These are phyloP conservation scores for Amanita exitialis DNA, from an alignment of 768 basidiomycete genomes.

Conservation along the genomic window DNA sequence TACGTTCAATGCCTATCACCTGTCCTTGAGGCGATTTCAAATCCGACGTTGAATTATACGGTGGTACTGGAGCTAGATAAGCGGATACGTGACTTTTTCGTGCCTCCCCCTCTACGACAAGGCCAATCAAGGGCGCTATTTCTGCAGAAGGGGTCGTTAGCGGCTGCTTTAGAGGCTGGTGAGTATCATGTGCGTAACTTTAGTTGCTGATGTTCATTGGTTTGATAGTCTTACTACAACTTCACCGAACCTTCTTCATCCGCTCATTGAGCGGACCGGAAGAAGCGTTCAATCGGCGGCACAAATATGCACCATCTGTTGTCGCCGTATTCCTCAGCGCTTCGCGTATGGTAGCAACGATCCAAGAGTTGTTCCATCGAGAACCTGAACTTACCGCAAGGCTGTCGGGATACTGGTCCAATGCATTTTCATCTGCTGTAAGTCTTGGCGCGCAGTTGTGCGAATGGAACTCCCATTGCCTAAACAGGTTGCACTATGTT, in stretches of 20 bases:
- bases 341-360: constrained; percentile 49
- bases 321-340: constrained; percentile 60
- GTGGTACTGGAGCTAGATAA: constrained; percentile 47
- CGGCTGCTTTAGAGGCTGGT: constrained; percentile 57
- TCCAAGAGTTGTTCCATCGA: constrained; percentile 43
- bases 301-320: constrained; percentile 61
- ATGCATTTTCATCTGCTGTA: constrained; percentile 43
- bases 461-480: neutral
- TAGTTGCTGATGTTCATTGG: neutral
- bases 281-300: constrained; percentile 47
- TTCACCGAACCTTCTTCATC: constrained; percentile 62
- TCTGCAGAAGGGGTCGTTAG: constrained; percentile 51
- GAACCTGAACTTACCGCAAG: constrained; percentile 52
- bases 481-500: constrained; percentile 36
- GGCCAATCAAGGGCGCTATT: constrained; percentile 35
- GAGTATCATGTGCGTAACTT: constrained; percentile 8
- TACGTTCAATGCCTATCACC: constrained; percentile 51
- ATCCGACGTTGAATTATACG: constrained; percentile 39
- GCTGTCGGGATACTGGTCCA: constrained; percentile 43
- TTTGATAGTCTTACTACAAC: constrained; percentile 46
- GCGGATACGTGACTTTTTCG: constrained; percentile 49
- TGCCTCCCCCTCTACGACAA: constrained; percentile 38
- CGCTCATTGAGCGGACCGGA: constrained; percentile 49
- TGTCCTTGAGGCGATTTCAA: constrained; percentile 46
- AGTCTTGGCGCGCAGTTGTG: constrained; percentile 12